Evolutionary conservation across 257 asterid species (phyloP).

Genomic region (Anisodus tanguticus): DNA sequence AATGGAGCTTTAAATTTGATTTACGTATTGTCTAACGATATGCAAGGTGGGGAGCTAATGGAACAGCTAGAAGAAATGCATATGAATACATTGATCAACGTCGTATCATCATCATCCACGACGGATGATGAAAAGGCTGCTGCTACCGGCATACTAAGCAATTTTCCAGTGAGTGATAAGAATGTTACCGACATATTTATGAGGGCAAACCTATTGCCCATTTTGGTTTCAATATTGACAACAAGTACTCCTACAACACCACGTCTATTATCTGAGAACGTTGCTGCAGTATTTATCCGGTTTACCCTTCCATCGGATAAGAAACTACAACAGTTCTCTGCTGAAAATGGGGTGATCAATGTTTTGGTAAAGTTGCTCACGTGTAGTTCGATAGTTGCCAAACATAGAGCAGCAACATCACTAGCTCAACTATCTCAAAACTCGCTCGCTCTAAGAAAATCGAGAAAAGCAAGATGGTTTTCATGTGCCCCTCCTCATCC

Average conservation of each 20-base stretch:
- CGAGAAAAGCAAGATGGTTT: conserved; percentile 65
- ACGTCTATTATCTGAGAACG: conserved; percentile 53
- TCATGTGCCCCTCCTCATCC: conserved; percentile 54
- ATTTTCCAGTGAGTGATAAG: conserved; percentile 59
- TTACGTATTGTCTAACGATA: conserved; percentile 51
- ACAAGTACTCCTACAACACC: conserved; percentile 29
- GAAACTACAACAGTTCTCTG: conserved; percentile 66
- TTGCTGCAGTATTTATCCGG: conserved; percentile 59
- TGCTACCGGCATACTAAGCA: conserved; percentile 75
- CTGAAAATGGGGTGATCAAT: conserved; percentile 57
- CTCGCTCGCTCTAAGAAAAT: conserved; percentile 50
- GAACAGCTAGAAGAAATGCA: conserved; percentile 63
- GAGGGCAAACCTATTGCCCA: conserved; percentile 52
- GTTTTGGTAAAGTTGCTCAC: conserved; percentile 62
- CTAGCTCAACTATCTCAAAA: conserved; percentile 75
- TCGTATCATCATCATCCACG: conserved; percentile 48
- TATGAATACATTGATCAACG: conserved; percentile 42
- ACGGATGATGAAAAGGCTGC: conserved; percentile 63
- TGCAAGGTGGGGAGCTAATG: conserved; percentile 48
- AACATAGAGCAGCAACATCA: conserved; percentile 61
- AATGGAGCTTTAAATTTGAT: conserved; percentile 59
- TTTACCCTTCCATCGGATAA: conserved; percentile 70
- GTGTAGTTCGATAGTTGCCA: conserved; percentile 50
- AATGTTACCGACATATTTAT: conserved; percentile 62
- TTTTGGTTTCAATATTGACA: conserved; percentile 45